These are phyloP conservation scores for Claviceps sp. DNA, from an alignment of 2,329 filamentous ascomycete genomes.

Conservation along the genomic window DNA sequence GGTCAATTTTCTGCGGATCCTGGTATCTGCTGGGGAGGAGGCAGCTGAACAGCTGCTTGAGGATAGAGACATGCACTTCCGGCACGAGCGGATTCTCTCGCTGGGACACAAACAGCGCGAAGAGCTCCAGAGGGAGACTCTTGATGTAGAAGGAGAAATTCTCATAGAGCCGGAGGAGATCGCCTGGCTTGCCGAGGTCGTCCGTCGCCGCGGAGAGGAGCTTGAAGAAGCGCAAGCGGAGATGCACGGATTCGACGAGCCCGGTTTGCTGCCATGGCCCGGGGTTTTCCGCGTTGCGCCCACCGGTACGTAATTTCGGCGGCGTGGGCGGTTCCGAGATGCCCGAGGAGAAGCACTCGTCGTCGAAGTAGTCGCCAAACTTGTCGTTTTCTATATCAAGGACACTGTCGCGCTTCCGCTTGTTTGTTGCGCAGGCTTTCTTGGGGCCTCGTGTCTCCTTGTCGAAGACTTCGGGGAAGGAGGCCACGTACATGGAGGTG, in stretches of 20 bases:
- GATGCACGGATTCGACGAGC: slow-evolving; percentile 39
- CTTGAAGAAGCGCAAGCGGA: slow-evolving; percentile 51
- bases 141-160: slow-evolving; percentile 43
- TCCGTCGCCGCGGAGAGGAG: slow-evolving; percentile 35
- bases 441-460: slow-evolving; percentile 38
- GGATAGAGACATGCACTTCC: slow-evolving; percentile 29
- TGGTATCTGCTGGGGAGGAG: slow-evolving; percentile 28
- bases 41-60: slow-evolving; percentile 31
- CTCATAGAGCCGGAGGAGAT: slow-evolving; percentile 43
- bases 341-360: slow-evolving; percentile 37
- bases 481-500: slow-evolving; percentile 32
- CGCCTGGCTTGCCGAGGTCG: slow-evolving; percentile 29
- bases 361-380: slow-evolving; percentile 46
- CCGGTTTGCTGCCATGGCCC: slow-evolving; percentile 13
- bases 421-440: slow-evolving; percentile 24
- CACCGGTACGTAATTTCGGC: slow-evolving; percentile 20
- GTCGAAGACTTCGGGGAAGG: slow-evolving; percentile 54
- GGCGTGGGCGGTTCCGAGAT: slow-evolving; percentile 33
- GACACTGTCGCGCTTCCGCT: slow-evolving; percentile 32
- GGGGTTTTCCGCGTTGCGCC: slow-evolving; percentile 9
- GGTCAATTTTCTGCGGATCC: slow-evolving; percentile 26
- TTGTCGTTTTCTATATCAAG: slow-evolving; percentile 47
- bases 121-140: slow-evolving; percentile 43
- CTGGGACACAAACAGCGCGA: slow-evolving; percentile 37
- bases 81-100: slow-evolving; percentile 21